A percentile compares a stretch with the other conserved stretches of the same genome.
Conservation (phyloP, 345 rosid genomes). For the Ceriops tagal region DNA sequence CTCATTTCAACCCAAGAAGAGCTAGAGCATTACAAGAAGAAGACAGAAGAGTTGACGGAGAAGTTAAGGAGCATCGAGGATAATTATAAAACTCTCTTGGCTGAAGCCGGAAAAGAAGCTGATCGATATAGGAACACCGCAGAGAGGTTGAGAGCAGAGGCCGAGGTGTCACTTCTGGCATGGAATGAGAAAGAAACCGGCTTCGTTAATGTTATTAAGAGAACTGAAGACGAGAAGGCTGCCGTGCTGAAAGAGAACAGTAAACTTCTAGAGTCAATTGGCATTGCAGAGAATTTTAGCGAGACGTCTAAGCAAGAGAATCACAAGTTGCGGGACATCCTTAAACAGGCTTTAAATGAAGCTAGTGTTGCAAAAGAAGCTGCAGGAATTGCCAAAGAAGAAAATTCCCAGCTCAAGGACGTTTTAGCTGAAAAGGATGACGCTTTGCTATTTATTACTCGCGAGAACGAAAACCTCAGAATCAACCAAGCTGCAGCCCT, state of each 20-base stretch:
- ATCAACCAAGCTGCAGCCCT: constrained; percentile 52
- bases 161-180: constrained; percentile 66
- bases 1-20: constrained; percentile 38
- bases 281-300: constrained; percentile 39
- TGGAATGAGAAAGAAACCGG: constrained; percentile 81
- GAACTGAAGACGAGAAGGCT: constrained; percentile 69
- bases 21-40: constrained; percentile 35
- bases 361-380: constrained; percentile 89
- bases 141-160: constrained; percentile 66
- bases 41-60: constrained; percentile 34
- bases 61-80: constrained; percentile 35
- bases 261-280: constrained; percentile 44
- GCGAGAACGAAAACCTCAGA: constrained; percentile 59
- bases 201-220: constrained; percentile 58
- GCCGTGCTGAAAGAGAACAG: constrained; percentile 46
- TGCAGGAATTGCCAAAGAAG: constrained; percentile 59
- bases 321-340: constrained; percentile 60
- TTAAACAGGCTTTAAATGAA: constrained; percentile 84
- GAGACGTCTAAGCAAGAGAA: constrained; percentile 57
- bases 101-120: constrained; percentile 49
- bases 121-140: constrained; percentile 51
- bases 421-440: constrained; percentile 54
- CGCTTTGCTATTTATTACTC: constrained; percentile 46
- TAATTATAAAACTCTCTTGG: constrained; percentile 20
- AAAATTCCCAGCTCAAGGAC: constrained; percentile 75